A percentile compares a stretch with the other conserved stretches of the same genome.
Evolutionary conservation across 768 basidiomycete species (phyloP).

Genomic region (Lactarius hengduanensis): DNA sequence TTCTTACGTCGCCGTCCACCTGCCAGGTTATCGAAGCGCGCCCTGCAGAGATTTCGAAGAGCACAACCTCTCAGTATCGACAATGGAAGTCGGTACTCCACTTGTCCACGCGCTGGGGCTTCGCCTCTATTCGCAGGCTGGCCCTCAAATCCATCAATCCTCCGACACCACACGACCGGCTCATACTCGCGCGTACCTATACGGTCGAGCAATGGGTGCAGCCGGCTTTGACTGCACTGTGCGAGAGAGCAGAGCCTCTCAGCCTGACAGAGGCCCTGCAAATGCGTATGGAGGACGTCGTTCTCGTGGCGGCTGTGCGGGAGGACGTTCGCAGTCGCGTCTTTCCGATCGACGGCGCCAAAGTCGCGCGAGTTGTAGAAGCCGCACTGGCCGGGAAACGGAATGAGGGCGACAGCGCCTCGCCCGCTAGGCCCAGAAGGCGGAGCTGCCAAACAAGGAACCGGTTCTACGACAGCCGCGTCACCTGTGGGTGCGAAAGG

Average conservation of each 20-base stretch:
- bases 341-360: background rate
- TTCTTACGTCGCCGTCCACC: background rate
- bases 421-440: background rate
- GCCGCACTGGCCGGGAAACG: background rate
- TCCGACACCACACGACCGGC: slow-evolving; percentile 10
- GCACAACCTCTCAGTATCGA: slow-evolving; percentile 20
- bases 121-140: slow-evolving; percentile 31
- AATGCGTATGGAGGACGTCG: slow-evolving; percentile 18
- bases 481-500: background rate
- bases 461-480: background rate
- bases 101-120: slow-evolving; percentile 35
- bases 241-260: slow-evolving; percentile 9
- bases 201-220: slow-evolving; percentile 15
- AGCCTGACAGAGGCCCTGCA: slow-evolving; percentile 7
- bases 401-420: background rate
- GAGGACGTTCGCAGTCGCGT: slow-evolving; percentile 1
- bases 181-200: slow-evolving; percentile 15
- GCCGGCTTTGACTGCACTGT: slow-evolving; percentile 12
- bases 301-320: slow-evolving; percentile 12
- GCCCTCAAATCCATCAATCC: slow-evolving; percentile 2
- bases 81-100: slow-evolving; percentile 33
- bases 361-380: background rate
- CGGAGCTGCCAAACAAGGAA: background rate
- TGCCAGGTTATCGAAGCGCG: background rate
- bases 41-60: slow-evolving; percentile 12